Evolutionary conservation across 768 basidiomycete species (phyloP), one percentile per base, ranked within the genome.

Genomic region (Tulasnella calospora): DNA sequence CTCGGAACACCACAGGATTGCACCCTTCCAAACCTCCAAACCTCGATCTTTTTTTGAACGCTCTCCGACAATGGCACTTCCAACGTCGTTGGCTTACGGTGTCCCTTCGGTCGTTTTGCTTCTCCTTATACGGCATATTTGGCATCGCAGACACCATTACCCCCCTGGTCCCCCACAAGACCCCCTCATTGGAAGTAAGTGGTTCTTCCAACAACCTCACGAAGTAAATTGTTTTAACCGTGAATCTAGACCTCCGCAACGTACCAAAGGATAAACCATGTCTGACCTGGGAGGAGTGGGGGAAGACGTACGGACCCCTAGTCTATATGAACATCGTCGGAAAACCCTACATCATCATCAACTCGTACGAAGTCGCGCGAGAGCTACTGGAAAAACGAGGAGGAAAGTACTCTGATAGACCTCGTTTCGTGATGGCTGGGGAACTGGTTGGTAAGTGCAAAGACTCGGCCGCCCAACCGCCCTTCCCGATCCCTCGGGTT

Each of bases 371-470:
- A 69, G 46, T 83, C 55, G 83, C 83, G n/a, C 79, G 78, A 35
- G 84, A 83, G 0, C 80, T 84, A 9, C 77, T 84, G 19, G 84
- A 84, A 0, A 80, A 77, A 15, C 80, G 84, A 19, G 83, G 82
- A 0, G 33, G 41, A 33, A 80, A 82, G 46, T 84, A 84, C 61
- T 83, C 84, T 9, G 83, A 84, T 55, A 82, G 81, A 40, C 55
- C 55, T 7, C 44, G 35, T 21, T 82, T 83, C 73, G 81, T 81
- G 3, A 82, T 81, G 67, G 67, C 61, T 23, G 44, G 38, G 33
- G 74, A 47, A 15, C 44, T 74, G n/a, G 38, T 40, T 27, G 71
- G 71, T 72, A 72, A 33, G 71, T 23, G n/a, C 5, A 0, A 3
- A 5, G 12, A 10, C 71, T 21, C 70, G 40, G 40, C 23, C 70